A percentile compares a stretch with the other conserved stretches of the same genome.
Evolutionary conservation across 768 basidiomycete species (phyloP).

Genomic region (Calocybe cyanea): DNA sequence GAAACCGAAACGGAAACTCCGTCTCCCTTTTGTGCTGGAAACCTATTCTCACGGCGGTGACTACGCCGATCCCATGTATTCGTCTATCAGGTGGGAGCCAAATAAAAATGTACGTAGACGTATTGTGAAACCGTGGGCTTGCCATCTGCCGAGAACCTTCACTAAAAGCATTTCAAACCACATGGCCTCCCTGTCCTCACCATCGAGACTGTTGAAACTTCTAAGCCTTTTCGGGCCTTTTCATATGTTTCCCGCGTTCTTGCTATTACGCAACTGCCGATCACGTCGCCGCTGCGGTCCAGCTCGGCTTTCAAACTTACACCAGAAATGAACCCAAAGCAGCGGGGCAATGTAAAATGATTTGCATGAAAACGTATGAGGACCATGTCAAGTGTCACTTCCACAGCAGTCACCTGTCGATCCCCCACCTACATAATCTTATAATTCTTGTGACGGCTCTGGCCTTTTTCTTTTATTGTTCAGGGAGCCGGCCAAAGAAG

Average conservation of each 20-base stretch:
- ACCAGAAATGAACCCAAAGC: constrained; percentile 3
- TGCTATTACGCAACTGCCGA: constrained; percentile 18
- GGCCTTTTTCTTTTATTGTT: too few relatives aligned
- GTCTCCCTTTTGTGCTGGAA: background rate
- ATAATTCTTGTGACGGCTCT: too few relatives aligned
- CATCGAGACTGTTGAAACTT: constrained; percentile 2
- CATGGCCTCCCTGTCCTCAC: constrained; percentile 3
- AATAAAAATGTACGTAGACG: too few relatives aligned
- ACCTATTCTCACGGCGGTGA: too few relatives aligned
- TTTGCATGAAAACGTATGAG: background rate
- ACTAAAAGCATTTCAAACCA: too few relatives aligned
- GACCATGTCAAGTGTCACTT: too few relatives aligned
- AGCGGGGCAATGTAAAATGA: constrained; percentile 3
- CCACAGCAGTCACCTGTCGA: too few relatives aligned
- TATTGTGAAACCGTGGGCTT: too few relatives aligned
- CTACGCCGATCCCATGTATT: too few relatives aligned
- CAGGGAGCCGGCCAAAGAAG: background rate
- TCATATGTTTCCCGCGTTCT: constrained; percentile 13
- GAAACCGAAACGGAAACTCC: constrained; percentile 7
- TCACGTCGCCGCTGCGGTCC: constrained; percentile 14
- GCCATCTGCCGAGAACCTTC: too few relatives aligned
- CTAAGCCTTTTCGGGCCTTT: constrained; percentile 12
- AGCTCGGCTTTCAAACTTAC: constrained; percentile 11
- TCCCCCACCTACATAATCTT: too few relatives aligned
- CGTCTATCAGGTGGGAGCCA: too few relatives aligned